Percentiles rank a stretch among this genome's conserved stretches.
phyloP scores from a whole-genome alignment of 1,284 basidiomycete species.

The Trichosporon coremiiforme region DNA sequence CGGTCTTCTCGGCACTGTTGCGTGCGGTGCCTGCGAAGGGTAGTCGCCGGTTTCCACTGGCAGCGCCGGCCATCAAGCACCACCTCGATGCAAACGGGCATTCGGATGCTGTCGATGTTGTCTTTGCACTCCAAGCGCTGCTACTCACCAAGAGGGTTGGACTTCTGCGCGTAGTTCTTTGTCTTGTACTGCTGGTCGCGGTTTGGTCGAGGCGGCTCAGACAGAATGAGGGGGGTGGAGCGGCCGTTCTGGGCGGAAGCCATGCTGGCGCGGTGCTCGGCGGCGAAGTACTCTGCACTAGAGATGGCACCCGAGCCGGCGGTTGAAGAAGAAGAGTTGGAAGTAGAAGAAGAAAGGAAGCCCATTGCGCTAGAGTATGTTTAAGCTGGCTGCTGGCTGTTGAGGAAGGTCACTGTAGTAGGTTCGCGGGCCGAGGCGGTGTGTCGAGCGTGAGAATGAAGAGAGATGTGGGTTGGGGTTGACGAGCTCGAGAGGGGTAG shows the following conservation, averaged over 20 bases:
- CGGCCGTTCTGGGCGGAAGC: constrained; percentile 1
- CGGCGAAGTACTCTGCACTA: constrained; percentile 14
- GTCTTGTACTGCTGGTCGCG: neutral
- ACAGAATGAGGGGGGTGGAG: constrained; percentile 3
- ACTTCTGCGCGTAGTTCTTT: neutral
- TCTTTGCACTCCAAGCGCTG: neutral
- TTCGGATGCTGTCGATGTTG: too few relatives aligned
- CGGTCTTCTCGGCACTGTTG: neutral
- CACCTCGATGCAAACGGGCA: neutral
- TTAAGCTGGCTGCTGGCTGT: neutral
- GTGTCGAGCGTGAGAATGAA: neutral
- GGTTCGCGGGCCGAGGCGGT: neutral
- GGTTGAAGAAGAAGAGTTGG: constrained; percentile 6
- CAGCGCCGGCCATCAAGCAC: neutral
- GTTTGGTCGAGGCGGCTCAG: constrained; percentile 9
- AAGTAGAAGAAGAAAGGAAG: constrained; percentile 14
- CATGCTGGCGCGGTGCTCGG: constrained; percentile 16
- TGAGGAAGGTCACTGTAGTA: neutral
- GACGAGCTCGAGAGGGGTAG: neutral
- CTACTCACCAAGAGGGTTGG: constrained; percentile 5
- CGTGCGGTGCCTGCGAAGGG: neutral
- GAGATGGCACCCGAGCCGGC: constrained; percentile 6
- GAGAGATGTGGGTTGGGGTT: neutral
- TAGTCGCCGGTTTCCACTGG: neutral
- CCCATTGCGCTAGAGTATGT: neutral